phyloP scores from a whole-genome alignment of 352 stramenopile genomes.

The Phytophthora cryptogea region DNA sequence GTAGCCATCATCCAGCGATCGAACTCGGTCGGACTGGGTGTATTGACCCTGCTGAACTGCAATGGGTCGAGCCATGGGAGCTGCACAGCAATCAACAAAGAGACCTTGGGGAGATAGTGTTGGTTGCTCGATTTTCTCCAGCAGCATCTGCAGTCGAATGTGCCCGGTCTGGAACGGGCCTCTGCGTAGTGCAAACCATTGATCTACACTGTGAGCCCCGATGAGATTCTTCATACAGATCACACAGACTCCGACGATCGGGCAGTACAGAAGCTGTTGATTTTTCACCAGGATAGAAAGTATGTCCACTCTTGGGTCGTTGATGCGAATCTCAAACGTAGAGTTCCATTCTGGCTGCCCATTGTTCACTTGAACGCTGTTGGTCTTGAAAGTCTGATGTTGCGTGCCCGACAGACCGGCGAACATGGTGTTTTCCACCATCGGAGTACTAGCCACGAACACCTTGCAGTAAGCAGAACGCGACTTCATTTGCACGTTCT shows the following conservation, averaged over 20 bases:
- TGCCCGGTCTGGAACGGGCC: constrained; percentile 36
- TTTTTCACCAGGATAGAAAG: constrained; percentile 62
- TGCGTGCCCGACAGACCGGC: neutral
- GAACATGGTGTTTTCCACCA: constrained; percentile 36
- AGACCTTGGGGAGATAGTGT: neutral
- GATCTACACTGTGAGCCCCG: constrained; percentile 36
- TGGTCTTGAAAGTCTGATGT: constrained; percentile 52
- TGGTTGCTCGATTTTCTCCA: constrained; percentile 24
- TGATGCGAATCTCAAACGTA: constrained; percentile 53
- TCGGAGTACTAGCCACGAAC: constrained; percentile 48
- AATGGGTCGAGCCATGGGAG: neutral
- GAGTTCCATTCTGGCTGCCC: constrained; percentile 55
- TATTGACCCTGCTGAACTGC: neutral
- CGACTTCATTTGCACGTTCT: constrained; percentile 41
- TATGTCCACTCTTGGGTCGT: constrained; percentile 46
- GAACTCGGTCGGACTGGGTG: neutral
- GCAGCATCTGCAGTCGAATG: constrained; percentile 52
- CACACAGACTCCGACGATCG: constrained; percentile 50
- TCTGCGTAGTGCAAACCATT: constrained; percentile 55
- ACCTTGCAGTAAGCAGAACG: constrained; percentile 55
- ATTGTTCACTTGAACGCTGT: constrained; percentile 27
- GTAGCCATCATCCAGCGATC: neutral
- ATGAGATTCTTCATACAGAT: constrained; percentile 50
- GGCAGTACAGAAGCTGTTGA: constrained; percentile 51
- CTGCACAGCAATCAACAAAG: neutral